Percentiles rank a stretch among this genome's conserved stretches.
Conservation (phyloP, 2,329 filamentous ascomycete species). For the Fusarium nygamai region DNA sequence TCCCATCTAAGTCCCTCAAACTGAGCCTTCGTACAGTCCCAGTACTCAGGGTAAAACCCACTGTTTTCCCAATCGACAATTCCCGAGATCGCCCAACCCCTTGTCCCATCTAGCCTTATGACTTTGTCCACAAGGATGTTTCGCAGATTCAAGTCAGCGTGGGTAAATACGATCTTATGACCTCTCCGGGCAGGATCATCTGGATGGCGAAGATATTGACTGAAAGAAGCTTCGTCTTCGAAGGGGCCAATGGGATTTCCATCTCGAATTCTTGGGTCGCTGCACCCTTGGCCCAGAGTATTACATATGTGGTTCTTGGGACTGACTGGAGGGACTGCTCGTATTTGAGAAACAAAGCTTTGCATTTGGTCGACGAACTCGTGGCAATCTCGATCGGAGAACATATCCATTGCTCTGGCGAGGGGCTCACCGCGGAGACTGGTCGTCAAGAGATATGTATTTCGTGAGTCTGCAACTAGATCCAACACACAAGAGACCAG, state of each 20-base stretch:
- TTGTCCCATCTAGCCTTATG: conserved; percentile 27
- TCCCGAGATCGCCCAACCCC: conserved; percentile 40
- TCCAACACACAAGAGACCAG: conserved; percentile 42
- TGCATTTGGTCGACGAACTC: conserved; percentile 34
- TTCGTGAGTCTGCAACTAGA: conserved; percentile 36
- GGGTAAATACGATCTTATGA: conserved; percentile 53
- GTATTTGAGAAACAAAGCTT: conserved; percentile 42
- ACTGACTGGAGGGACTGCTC: conserved; percentile 34
- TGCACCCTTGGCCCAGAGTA: conserved; percentile 40
- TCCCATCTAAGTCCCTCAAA: not conserved
- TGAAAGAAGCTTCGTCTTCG: conserved; percentile 47
- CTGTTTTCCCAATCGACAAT: conserved; percentile 43
- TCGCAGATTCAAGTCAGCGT: conserved; percentile 47
- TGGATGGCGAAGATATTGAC: conserved; percentile 41
- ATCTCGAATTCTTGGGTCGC: conserved; percentile 43
- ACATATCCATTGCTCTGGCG: conserved; percentile 24
- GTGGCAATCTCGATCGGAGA: conserved; percentile 40
- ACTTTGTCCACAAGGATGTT: conserved; percentile 43
- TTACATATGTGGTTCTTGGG: conserved; percentile 44
- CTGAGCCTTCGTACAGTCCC: conserved; percentile 37
- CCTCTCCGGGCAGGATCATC: conserved; percentile 43
- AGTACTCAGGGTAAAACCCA: conserved; percentile 40
- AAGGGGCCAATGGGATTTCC: conserved; percentile 42
- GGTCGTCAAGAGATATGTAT: conserved; percentile 12
- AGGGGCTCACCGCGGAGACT: not conserved